Evolutionary conservation across 495 filamentous ascomycete species (phyloP), one percentile per base, ranked within the genome.

Genomic region (Cercophora newfieldiana): DNA sequence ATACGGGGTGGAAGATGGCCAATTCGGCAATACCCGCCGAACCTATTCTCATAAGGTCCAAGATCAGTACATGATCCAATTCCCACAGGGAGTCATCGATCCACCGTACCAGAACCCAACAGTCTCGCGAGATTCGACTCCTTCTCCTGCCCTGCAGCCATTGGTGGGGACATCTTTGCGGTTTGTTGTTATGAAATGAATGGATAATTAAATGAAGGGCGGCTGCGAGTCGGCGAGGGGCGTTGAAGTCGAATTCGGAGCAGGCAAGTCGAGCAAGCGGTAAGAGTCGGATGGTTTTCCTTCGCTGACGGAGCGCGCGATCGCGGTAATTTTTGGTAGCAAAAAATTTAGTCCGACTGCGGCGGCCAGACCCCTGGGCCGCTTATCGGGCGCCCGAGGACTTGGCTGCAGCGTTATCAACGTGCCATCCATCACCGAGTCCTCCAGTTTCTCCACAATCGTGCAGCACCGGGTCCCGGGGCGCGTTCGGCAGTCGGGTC

Each of bases 11-110:
- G 83, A 99, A 99, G 76, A 99, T 87, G 74, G 94, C 87, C 72
- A 99, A 83, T 79, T 99, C 95, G 68, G 96, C 89, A 79, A 99
- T 96, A 82, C 95, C 95, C 68, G 95, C 93, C 75, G 86, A 91
- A 69, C 92, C 95, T 99, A 48, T 21, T 54, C 25, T 12, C 18
- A 14, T 33, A 37, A 29, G 59, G 18, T 12, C 4, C 7, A 28
- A 30, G 51, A 59, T 28, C 19, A 28, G 16, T 22, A 50, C 14
- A 19, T 25, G 19, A 16, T 14, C 44, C 53, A 12, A 12, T 49
- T 21, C 30, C 14, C 8, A 28, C 19, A 51, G 26, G 29, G 48
- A 31, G 10, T 18, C 44, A 24, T 61, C 28, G 31, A 16, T 18
- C 47, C 3, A 24, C 70, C 85, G 56, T 87, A 97, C 95, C 95